Evolutionary conservation across 169 alveolate species (phyloP), one percentile per base, ranked within the genome.

Genomic region (Cryptosporidium meleagridis): DNA sequence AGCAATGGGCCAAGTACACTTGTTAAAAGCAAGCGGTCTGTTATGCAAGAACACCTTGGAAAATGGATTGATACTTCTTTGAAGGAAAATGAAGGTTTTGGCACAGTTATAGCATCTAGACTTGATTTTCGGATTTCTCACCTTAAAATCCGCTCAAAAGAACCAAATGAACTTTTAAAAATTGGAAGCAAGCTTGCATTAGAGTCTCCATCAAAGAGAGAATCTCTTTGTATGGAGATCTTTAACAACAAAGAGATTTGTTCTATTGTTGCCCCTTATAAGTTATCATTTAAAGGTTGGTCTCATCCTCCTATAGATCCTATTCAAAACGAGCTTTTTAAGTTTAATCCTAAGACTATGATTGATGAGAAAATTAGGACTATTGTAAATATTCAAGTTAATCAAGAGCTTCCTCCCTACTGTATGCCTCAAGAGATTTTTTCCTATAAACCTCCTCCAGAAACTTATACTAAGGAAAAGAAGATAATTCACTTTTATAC

Each of bases 361-460:
- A 62, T 80, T n/a, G 89, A 80, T 29, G 89, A 80, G 51, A 80
- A 70, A 21, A 21, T 80, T 26, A 65, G 33, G 4, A 39, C 23
- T 26, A 80, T 80, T 59, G 89, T 80, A 18, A 67, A 59, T 12
- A 65, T 80, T 33, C 73, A 59, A 29, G 10, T 80, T 16, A 62
- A 31, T 8, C 31, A 37, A 14, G 75, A 62, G 68, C 23, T 80
- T 10, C 75, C 89, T 44, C 80, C 73, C 7, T 80, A 62, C 8
- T 80, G 89, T 41, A 16, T 80, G n/a, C 89, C 89, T 2, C 69
- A 80, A 26, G 89, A 80, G 68, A 80, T 80, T 21, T 80, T 80
- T 21, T 44, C 89, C 3, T 65, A 44, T 31, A 18, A 33, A 8
- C 89, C 89, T 80, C 29, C 67, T 33, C 53, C 58, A 2, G 85